Conservation (phyloP, 805 yeast species). For the Metschnikowia peoriensis region DNA sequence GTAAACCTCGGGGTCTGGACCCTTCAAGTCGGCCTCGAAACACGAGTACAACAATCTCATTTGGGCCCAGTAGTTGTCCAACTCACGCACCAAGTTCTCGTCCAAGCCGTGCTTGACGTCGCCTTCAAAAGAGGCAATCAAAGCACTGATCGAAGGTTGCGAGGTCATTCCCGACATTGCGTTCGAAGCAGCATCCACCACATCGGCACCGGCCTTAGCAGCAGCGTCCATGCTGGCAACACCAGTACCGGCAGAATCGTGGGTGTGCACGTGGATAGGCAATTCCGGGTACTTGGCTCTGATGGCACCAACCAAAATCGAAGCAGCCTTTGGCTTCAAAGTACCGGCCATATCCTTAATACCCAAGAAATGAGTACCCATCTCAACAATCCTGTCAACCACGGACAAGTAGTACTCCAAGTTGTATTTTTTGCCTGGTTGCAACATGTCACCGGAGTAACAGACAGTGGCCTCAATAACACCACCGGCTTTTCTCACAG, state of each 20-base stretch:
- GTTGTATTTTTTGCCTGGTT: slow-evolving; percentile 94
- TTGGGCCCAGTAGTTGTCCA: slow-evolving; percentile 98
- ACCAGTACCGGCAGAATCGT: slow-evolving; percentile 99
- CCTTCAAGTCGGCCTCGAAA: slow-evolving; percentile 97
- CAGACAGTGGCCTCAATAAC: slow-evolving; percentile 98
- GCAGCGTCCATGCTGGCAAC: slow-evolving; percentile 95
- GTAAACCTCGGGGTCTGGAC: slow-evolving; percentile 99
- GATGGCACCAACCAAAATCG: slow-evolving; percentile 70
- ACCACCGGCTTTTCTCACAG: slow-evolving; percentile 98
- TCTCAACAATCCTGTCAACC: slow-evolving; percentile 76
- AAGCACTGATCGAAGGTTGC: slow-evolving; percentile 93
- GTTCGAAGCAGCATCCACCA: slow-evolving; percentile 95
- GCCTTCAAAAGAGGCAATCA: slow-evolving; percentile 90
- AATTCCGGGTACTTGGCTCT: slow-evolving; percentile 86
- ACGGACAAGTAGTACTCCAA: slow-evolving; percentile 82
- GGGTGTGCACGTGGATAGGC: slow-evolving; percentile 98
- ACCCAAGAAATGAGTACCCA: slow-evolving; percentile 97
- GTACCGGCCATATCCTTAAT: slow-evolving; percentile 99
- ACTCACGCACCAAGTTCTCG: slow-evolving; percentile 66
- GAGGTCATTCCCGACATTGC: slow-evolving; percentile 98
- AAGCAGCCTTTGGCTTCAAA: slow-evolving; percentile 92
- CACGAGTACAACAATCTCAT: slow-evolving; percentile 95
- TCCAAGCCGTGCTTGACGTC: slow-evolving; percentile 72
- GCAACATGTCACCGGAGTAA: slow-evolving; percentile 98
- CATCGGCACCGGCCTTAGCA: slow-evolving; percentile 96